These are phyloP conservation scores for Opeltia flavorubescens DNA, from an alignment of 495 filamentous ascomycete genomes.

Conservation along the genomic window DNA sequence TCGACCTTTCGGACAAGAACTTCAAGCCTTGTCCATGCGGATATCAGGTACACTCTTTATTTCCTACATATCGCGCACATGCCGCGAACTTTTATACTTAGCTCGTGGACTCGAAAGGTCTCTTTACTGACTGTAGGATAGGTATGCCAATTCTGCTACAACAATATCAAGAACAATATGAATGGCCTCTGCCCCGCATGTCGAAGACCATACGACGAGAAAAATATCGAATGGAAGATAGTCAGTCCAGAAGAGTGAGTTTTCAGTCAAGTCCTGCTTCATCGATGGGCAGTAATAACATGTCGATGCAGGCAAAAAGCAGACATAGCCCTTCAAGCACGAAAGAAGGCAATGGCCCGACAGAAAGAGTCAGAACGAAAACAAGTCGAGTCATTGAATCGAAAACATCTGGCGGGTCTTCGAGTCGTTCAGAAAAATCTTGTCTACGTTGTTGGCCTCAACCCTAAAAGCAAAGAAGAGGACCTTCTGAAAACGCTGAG, in stretches of 20 bases:
- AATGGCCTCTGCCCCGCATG: slow-evolving; percentile 95
- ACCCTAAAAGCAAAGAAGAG: slow-evolving; percentile 79
- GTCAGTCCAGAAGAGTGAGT: slow-evolving; percentile 88
- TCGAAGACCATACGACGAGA: slow-evolving; percentile 85
- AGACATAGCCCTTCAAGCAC: slow-evolving; percentile 76
- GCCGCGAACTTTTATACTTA: not conserved
- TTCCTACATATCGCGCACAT: not conserved
- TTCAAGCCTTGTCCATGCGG: slow-evolving; percentile 97
- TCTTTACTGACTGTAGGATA: slow-evolving; percentile 22
- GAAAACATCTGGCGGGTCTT: slow-evolving; percentile 88
- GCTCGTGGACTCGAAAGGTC: not conserved
- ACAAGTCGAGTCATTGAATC: slow-evolving; percentile 85
- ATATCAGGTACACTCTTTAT: slow-evolving; percentile 60
- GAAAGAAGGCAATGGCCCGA: slow-evolving; percentile 77
- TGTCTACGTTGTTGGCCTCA: slow-evolving; percentile 93
- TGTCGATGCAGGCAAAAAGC: slow-evolving; percentile 50
- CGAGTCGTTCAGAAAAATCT: slow-evolving; percentile 96
- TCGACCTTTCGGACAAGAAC: slow-evolving; percentile 91
- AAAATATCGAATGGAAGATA: slow-evolving; percentile 89
- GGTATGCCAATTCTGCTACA: slow-evolving; percentile 99
- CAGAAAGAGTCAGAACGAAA: slow-evolving; percentile 93
- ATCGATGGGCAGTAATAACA: not conserved
- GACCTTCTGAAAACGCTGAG: slow-evolving; percentile 77
- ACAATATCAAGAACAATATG: slow-evolving; percentile 93
- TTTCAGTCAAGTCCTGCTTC: not conserved